These are phyloP conservation scores for Aspergillus niger DNA, from an alignment of 2,329 filamentous ascomycete species.

Conservation along the genomic window DNA sequence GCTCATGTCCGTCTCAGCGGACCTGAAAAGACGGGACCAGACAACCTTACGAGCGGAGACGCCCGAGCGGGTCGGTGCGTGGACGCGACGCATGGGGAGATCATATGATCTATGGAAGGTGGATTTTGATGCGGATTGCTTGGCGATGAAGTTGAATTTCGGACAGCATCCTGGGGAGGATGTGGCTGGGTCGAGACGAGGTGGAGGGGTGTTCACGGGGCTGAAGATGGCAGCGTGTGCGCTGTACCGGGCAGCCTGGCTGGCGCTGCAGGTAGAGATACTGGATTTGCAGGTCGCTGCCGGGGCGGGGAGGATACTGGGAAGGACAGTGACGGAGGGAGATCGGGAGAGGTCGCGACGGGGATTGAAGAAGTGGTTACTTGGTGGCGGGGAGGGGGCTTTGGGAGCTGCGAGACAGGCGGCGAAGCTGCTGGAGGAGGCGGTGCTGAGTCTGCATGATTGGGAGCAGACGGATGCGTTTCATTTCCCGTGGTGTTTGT, in stretches of 20 bases:
- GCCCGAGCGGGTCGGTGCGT: constrained; percentile 46
- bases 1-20: constrained; percentile 64
- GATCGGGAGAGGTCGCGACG: constrained; percentile 53
- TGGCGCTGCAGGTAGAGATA: constrained; percentile 60
- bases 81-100: constrained; percentile 54
- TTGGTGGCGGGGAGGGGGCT: constrained; percentile 8
- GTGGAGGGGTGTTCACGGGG: constrained; percentile 39
- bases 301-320: constrained; percentile 61
- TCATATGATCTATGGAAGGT: constrained; percentile 62
- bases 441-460: constrained; percentile 52
- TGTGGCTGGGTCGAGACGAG: constrained; percentile 28
- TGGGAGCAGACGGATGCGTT: constrained; percentile 58
- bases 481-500: constrained; percentile 65
- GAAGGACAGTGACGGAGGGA: constrained; percentile 53
- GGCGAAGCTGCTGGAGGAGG: constrained; percentile 54
- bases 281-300: constrained; percentile 65
- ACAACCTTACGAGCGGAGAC: constrained; percentile 55
- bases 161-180: constrained; percentile 22
- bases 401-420: constrained; percentile 51
- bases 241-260: constrained; percentile 61
- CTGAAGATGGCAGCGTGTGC: constrained; percentile 56
- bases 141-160: constrained; percentile 32
- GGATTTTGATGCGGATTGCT: constrained; percentile 59
- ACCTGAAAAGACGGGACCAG: constrained; percentile 64
- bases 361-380: constrained; percentile 24